Evolutionary conservation across 768 basidiomycete species (phyloP).

Genomic region (Suillus variegatus): DNA sequence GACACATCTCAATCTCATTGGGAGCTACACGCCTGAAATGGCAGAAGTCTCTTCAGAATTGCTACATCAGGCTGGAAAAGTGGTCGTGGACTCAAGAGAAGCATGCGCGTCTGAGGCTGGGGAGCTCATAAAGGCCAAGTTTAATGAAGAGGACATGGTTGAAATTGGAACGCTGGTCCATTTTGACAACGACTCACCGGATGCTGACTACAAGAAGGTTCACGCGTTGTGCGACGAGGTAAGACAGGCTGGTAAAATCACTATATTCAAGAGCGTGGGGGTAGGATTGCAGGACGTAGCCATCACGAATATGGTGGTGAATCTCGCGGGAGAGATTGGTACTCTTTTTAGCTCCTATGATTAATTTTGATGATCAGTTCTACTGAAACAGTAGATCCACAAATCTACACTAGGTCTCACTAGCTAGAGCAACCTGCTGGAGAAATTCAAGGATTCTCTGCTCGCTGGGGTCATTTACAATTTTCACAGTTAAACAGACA

Average conservation of each 20-base stretch:
- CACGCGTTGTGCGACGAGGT: constrained; percentile 14
- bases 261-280: constrained; percentile 89
- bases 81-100: constrained; percentile 74
- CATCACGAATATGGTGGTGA: constrained; percentile 69
- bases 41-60: constrained; percentile 66
- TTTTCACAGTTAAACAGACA: too few relatives aligned
- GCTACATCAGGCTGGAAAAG: constrained; percentile 50
- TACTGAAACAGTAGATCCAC: not conserved
- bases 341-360: constrained; percentile 50
- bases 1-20: constrained; percentile 74
- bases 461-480: too few relatives aligned
- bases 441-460: not conserved
- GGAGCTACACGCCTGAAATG: constrained; percentile 84
- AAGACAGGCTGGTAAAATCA: constrained; percentile 48
- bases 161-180: constrained; percentile 71
- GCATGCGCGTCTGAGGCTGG: constrained; percentile 82
- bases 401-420: not conserved
- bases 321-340: constrained; percentile 60
- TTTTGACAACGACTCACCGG: not conserved
- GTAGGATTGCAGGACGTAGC: constrained; percentile 87
- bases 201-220: constrained; percentile 15
- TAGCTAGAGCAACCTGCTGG: not conserved
- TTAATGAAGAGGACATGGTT: constrained; percentile 42
- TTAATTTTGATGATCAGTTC: not conserved
- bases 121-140: constrained; percentile 65